Base-by-base conservation (phyloP, 176 grass and related monocot species). In the Phyllostachys edulis region DNA sequence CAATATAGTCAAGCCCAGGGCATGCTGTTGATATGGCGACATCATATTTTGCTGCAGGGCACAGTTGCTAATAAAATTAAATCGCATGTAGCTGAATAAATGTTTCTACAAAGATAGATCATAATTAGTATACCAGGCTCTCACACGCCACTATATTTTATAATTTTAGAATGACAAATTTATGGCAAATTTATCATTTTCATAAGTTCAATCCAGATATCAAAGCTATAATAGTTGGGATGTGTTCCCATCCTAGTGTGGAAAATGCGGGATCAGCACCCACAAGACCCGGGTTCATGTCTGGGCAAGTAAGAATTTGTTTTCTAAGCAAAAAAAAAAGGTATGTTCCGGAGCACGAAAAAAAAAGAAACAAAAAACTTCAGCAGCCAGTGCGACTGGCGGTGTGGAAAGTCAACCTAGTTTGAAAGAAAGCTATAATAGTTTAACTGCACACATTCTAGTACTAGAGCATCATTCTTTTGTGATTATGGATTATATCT, bases 1-100 rank as follows among this genome's bases (percentile, higher is more conserved):
- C 85, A 84, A 96, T 99, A 89, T 87, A 89, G 72, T 99, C 86
- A 74, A 99, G 93, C 5, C 89, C 96, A 86, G 57, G 21, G 13
- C 85, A 87, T 51, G 94, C 92, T 56, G 96, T 94, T 56, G 93
- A 99, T 88, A 96, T 92, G 63, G 96, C 93, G 20, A 99, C 89
- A 63, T 96, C 96, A 63, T 99, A 99, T 80, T 99, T 99, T 79
- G 89, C 96, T 99, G 88, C 78, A 84, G 52, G 39, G n/a, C 69
- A 85, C 20, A 89, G 12, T 69, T 67, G 63, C 40, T 14, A 67
- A 47, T 7, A 32, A 86, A 50, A 82, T 87, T 77, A 81, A 73
- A 65, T 21, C 37, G 29, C 29, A 80, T 21, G 12, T 27, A 69
- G 20, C 45, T 73, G 2, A 73, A 40, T 18, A 84, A 84, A 68